Evolutionary conservation across 2,329 filamentous ascomycete species (phyloP).

Genomic region (Dichotomopilus funicola): DNA sequence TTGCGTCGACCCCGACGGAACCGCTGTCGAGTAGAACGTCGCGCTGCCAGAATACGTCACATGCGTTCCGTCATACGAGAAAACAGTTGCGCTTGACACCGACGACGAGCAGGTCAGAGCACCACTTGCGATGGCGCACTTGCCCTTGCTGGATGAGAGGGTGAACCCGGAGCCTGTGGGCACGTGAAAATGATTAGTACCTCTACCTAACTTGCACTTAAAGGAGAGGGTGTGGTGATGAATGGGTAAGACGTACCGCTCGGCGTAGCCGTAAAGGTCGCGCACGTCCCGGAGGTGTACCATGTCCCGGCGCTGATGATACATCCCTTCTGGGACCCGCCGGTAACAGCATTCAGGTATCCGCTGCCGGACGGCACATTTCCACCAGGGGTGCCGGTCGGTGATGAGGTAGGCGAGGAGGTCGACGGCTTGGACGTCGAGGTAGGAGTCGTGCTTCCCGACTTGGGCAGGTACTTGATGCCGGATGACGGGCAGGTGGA

Average conservation of each 20-base stretch:
- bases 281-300: neutral
- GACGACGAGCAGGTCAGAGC: neutral
- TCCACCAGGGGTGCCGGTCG: neutral
- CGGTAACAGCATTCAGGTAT: neutral
- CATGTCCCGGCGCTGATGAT: neutral
- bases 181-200: neutral
- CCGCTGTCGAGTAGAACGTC: neutral
- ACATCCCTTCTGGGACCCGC: neutral
- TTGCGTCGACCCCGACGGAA: constrained; percentile 29
- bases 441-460: neutral
- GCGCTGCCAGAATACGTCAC: neutral
- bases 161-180: neutral
- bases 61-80: neutral
- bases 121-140: neutral
- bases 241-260: neutral
- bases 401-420: neutral
- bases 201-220: neutral
- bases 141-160: neutral
- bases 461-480: constrained; percentile 1
- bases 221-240: neutral
- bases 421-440: neutral
- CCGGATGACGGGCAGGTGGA: neutral
- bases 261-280: neutral
- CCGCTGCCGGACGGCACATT: neutral
- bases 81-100: neutral